Evolutionary conservation across 192 early-diverging fungal genomes (phyloP), one percentile per base, ranked within the genome.

Genomic region (Thamnidium elegans): DNA sequence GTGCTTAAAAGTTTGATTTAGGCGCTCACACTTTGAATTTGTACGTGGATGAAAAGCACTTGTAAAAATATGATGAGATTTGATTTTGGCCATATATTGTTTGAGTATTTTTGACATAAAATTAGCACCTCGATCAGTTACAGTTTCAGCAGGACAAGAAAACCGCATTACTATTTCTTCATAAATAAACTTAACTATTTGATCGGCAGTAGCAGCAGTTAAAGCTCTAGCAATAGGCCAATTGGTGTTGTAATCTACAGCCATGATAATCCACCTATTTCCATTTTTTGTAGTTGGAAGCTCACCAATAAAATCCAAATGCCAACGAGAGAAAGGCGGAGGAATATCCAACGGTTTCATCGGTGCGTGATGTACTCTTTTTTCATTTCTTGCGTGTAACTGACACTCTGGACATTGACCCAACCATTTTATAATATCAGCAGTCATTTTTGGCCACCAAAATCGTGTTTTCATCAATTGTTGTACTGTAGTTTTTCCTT

Each of bases 171-270:
- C 52, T 34, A 71, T 46, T 62, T 76, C 63, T 50, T 76, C 66
- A 42, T 76, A 68, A 1, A 76, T 53, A 32, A 76, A 76, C 0
- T 46, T 56, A 0, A 55, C 74, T 36, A 62, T 62, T 1, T 55
- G 31, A 17, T 52, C 58, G 4, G 50, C 70, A 31, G 65, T 64
- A 0, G 67, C 63, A 11, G 51, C 60, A 14, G 30, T 45, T 2
- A 76, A 4, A 5, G 69, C 69, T 0, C 54, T 30, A 14, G 64
- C 63, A 39, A 71, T 54, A 0, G 69, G 74, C 69, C 69, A 76
- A 30, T 68, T 68, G 9, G 66, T 76, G 0, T 51, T 17, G 47
- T 71, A 71, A 30, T 76, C 74, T 1, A 67, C 66, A 11, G 69
- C 74, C 0, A 66, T 36, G 0, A 76, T 9, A 0, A 75, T 60